These are phyloP conservation scores for Candida pini DNA, from an alignment of 805 yeast genomes.

Conservation along the genomic window DNA sequence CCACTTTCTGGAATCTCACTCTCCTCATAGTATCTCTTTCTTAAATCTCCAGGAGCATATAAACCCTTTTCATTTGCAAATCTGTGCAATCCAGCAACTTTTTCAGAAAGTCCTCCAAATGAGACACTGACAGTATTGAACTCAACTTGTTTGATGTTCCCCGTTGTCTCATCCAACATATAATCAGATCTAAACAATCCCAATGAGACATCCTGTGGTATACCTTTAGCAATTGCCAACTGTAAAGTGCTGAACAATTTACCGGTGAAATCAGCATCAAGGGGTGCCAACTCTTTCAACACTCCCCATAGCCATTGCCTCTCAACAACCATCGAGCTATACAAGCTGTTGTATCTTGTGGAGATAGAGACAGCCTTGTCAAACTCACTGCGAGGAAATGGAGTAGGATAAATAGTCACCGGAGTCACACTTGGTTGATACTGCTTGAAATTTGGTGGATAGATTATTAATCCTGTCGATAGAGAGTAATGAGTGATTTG, in stretches of 20 bases:
- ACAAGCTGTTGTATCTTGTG: slow-evolving; percentile 62
- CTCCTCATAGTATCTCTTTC: slow-evolving; percentile 39
- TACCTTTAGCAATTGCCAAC: slow-evolving; percentile 41
- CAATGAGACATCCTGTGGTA: slow-evolving; percentile 61
- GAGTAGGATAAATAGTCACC: slow-evolving; percentile 85
- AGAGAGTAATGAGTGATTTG: slow-evolving; percentile 66
- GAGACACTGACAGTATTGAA: slow-evolving; percentile 95
- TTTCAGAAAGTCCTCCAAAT: slow-evolving; percentile 83
- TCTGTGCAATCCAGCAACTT: slow-evolving; percentile 70
- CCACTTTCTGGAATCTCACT: slow-evolving; percentile 56
- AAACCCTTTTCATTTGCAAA: slow-evolving; percentile 55
- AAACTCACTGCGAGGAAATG: slow-evolving; percentile 67
- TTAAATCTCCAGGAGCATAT: slow-evolving; percentile 34
- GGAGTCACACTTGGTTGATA: slow-evolving; percentile 67
- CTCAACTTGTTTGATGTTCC: slow-evolving; percentile 83
- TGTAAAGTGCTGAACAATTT: slow-evolving; percentile 59
- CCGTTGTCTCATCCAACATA: slow-evolving; percentile 51
- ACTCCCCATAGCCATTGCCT: slow-evolving; percentile 58
- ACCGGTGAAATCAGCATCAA: slow-evolving; percentile 78
- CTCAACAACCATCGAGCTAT: slow-evolving; percentile 58
- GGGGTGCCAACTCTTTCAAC: slow-evolving; percentile 46
- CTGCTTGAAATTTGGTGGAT: slow-evolving; percentile 50
- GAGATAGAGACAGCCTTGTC: slow-evolving; percentile 64
- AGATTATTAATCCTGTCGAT: slow-evolving; percentile 77
- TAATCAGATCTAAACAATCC: slow-evolving; percentile 92